Evolutionary conservation across 768 basidiomycete genomes (phyloP).

Genomic region (Boletus coccyginus): DNA sequence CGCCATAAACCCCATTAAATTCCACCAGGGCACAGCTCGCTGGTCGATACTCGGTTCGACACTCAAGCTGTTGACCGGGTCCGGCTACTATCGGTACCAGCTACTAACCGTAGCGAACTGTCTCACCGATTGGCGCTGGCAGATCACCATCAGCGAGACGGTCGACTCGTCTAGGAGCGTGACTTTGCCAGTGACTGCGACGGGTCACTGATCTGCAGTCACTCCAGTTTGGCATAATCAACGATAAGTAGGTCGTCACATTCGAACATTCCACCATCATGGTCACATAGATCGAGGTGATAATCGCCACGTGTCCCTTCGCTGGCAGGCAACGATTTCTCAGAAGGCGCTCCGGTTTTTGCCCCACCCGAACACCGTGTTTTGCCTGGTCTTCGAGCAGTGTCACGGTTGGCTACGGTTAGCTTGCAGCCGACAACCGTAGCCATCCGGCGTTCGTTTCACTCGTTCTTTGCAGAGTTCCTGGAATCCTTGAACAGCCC

Average conservation of each 20-base stretch:
- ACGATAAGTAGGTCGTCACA: no score
- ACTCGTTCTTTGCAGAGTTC: no score
- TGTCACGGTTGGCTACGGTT: not conserved
- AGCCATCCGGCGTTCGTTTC: not conserved
- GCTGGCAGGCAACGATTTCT: not conserved
- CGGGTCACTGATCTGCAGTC: no score
- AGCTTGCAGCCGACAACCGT: not conserved
- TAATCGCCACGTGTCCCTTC: not conserved
- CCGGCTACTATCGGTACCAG: not conserved
- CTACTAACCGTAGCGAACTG: not conserved
- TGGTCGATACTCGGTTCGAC: not conserved
- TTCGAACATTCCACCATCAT: not conserved
- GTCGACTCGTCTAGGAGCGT: no score
- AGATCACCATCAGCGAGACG: no score
- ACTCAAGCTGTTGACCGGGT: not conserved
- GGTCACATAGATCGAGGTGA: not conserved
- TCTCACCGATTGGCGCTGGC: no score
- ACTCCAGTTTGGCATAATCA: no score
- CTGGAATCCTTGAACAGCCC: no score
- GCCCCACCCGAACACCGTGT: not conserved
- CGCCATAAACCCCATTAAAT: not conserved
- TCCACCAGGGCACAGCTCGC: not conserved
- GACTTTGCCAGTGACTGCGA: no score
- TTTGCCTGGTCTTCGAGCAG: no score
- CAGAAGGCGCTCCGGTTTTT: not conserved